Evolutionary conservation across 2,329 filamentous ascomycete genomes (phyloP).

Genomic region (Pleomassaria siparia): DNA sequence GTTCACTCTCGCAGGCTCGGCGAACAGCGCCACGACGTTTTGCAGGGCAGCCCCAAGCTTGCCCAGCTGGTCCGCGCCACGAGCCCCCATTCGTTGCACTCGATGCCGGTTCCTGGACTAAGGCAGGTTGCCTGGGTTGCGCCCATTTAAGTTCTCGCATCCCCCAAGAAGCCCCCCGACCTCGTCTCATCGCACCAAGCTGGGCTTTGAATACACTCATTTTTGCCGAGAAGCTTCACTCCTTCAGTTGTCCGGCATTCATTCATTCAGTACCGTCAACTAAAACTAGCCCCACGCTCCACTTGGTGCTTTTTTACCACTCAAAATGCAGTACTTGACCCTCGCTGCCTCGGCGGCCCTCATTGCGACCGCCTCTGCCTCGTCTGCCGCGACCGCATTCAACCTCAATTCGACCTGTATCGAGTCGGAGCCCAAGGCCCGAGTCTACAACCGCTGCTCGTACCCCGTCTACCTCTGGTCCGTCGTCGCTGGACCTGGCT

Average conservation of each 20-base stretch:
- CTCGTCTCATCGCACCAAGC: conserved; percentile 36
- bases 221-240: conserved; percentile 46
- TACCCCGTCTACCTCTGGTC: conserved; percentile 44
- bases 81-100: conserved; percentile 37
- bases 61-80: conserved; percentile 30
- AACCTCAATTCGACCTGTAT: conserved; percentile 20
- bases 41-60: background rate
- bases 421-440: conserved; percentile 20
- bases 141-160: conserved; percentile 39
- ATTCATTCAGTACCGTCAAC: conserved; percentile 30
- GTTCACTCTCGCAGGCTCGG: conserved; percentile 28
- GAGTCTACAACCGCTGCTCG: conserved; percentile 42
- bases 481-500: conserved; percentile 32
- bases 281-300: conserved; percentile 23
- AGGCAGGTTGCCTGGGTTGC: conserved; percentile 30
- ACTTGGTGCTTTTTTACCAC: conserved; percentile 12
- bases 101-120: conserved; percentile 28
- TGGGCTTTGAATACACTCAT: conserved; percentile 41
- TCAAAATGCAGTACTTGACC: conserved; percentile 39
- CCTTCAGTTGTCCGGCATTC: conserved; percentile 43
- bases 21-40: conserved; percentile 30
- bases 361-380: conserved; percentile 29
- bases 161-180: conserved; percentile 30
- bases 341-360: conserved; percentile 32
- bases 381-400: conserved; percentile 16